Base-by-base conservation (phyloP, 768 basidiomycete genomes). In the Pleurotus pulmonarius region DNA sequence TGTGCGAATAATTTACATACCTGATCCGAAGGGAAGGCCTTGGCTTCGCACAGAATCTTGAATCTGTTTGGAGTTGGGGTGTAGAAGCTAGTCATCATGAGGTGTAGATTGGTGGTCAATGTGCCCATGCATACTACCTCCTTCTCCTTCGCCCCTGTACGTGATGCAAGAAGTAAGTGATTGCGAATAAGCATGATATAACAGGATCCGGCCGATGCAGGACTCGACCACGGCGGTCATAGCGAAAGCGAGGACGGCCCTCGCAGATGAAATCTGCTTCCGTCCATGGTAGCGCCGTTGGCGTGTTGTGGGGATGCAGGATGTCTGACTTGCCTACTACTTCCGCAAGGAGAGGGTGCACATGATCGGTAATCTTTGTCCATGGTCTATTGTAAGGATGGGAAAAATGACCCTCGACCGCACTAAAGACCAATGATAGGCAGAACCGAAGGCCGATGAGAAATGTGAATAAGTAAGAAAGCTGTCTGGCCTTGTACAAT, bases 61-160 rank as follows among this genome's bases (percentile, higher is more conserved):
- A 82, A 94, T 52, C 94, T 85, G 60, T 79, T 78, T 54, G 81
- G 65, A 24, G 90, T 93, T 16, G 97, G 97, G 57, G 88, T 86
- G 74, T 98, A 98, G 74, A 99, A 98, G 22, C 86, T 85, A 67
- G 86, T 82, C 85, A 98, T 91, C 84, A 97, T 86, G 59, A 95
- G 84, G 75, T 99, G 94, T 57, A 99, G 80, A 76, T 99, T 99
- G 63, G 86, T 85, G 46, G 97, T 99, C 69, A 98, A 74, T 49
- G 94, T 93, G 69, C 91, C 87, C 87, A 98, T 98, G 72, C 92
- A 94, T 15, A 91, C 93, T 47, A 98, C 91, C 80, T 99, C 97
- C 59, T 83, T 80, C 72, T 88, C 86, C 53, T 84, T 82, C 55
- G 94, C 93, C 63, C 94, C 94, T 94, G 63, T 60, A 63, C 58